Base-by-base conservation (phyloP, 139 green algal species). In the Yamagishiella unicocca region DNA sequence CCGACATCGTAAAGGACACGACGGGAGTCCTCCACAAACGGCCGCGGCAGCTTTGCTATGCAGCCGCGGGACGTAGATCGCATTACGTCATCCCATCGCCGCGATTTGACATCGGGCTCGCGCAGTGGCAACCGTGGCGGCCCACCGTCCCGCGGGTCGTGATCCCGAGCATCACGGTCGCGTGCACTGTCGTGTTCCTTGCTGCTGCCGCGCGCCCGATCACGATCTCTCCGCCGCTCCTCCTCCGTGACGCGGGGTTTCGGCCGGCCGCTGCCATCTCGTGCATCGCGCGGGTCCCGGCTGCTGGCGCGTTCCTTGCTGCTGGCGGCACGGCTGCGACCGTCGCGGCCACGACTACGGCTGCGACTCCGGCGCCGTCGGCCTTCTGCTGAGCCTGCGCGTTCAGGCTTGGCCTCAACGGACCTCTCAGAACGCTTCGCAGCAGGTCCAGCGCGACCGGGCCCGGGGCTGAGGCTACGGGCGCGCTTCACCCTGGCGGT, bases 21-120 rank as follows among this genome's bases (percentile, higher is more conserved):
- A 22, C 81, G 81, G 0, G 66, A 64, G 46, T 87, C 81, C 45
- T 87, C 81, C 1, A 87, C 27, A 12, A 87, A 87, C 17, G 43
- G 9, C 7, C 64, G 43, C 33, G 81, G 81, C 46, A 87, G 66
- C 81, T 87, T 87, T 8, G 42, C 42, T 22, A 87, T 87, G 45
- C 24, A 45, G 45, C 81, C 81, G 0, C 81, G 43, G 4, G 43
- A n/a, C 2, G 81, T 87, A 31, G 66, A 21, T 7, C 81, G 31
- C 24, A 78, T 53, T 3, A 79, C 45, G 21, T 78, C 81, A 10
- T 78, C 64, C 81, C 81, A 87, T 10, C 81, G 81, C 81, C 45
- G 43, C 7, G 31, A 54, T 33, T 67, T 78, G 25, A 54, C 1
- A 45, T 87, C 81, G 4, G 81, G 81, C 46, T 87, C 81, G 7